Percentiles rank a stretch among this genome's conserved stretches.
Evolutionary conservation across 768 basidiomycete genomes (phyloP).

Genomic region (Crucibulum laeve): DNA sequence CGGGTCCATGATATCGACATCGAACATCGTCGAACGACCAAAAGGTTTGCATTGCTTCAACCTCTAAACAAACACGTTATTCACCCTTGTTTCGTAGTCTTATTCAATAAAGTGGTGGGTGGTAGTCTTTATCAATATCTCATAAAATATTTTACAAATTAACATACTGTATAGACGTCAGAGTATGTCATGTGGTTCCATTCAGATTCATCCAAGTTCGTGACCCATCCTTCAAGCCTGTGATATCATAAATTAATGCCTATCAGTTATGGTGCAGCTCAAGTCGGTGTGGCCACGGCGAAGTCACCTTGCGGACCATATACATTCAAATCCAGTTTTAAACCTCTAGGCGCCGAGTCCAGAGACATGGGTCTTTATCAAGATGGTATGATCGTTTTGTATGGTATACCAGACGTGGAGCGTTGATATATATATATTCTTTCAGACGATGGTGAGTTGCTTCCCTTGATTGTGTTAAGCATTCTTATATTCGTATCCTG

Average conservation of each 20-base stretch:
- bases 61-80: not conserved
- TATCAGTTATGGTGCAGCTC: constrained; percentile 55
- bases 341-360: constrained; percentile 55
- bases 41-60: constrained; percentile 37
- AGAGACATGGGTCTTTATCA: constrained; percentile 56
- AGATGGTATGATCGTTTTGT: constrained; percentile 33
- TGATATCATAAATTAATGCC: not conserved
- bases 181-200: constrained; percentile 76
- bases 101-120: constrained; percentile 47
- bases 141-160: not conserved
- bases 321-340: constrained; percentile 49
- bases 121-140: not conserved
- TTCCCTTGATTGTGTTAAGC: not conserved
- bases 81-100: constrained; percentile 26
- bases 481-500: not conserved
- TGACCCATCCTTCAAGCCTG: constrained; percentile 1
- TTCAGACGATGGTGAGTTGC: constrained; percentile 34
- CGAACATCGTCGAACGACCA: constrained; percentile 58
- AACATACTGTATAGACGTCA: constrained; percentile 32
- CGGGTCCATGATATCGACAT: constrained; percentile 52
- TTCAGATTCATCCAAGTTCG: constrained; percentile 54
- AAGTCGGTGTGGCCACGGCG: constrained; percentile 58
- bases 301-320: constrained; percentile 59
- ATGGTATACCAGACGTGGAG: not conserved
- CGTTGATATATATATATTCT: not conserved